These are phyloP conservation scores for Fistulinella staudtii DNA, from an alignment of 1,284 basidiomycete genomes.

Conservation along the genomic window DNA sequence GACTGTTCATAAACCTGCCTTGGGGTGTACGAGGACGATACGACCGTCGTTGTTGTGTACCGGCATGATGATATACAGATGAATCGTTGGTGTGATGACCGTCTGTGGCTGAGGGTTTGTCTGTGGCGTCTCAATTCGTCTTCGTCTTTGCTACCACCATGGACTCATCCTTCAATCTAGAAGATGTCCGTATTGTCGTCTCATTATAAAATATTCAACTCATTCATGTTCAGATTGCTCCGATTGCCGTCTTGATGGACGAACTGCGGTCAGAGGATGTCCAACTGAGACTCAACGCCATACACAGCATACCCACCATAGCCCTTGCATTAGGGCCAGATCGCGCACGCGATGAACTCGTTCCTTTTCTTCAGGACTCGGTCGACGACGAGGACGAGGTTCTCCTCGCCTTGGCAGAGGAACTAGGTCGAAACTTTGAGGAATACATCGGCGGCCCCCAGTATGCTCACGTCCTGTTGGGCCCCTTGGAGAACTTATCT, in stretches of 20 bases:
- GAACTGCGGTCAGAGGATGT: conserved; percentile 97
- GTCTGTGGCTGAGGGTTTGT: conserved; percentile 16
- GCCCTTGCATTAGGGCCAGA: conserved; percentile 95
- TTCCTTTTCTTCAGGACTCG: conserved; percentile 97
- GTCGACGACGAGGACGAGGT: conserved; percentile 99
- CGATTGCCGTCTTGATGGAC: conserved; percentile 90
- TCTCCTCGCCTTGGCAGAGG: conserved; percentile 92
- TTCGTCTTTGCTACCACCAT: conserved; percentile 36
- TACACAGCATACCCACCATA: conserved; percentile 98
- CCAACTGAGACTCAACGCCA: conserved; percentile 89
- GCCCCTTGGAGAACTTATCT: conserved; percentile 93
- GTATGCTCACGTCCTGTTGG: conserved; percentile 86
- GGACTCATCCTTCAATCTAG: conserved; percentile 57
- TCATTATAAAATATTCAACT: conserved; percentile 10
- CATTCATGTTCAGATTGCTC: conserved; percentile 58
- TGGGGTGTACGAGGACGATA: conserved; percentile 50
- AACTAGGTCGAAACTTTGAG: conserved; percentile 88
- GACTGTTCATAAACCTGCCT: conserved; percentile 33
- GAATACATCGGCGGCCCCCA: conserved; percentile 94
- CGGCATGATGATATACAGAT: too few relatives aligned
- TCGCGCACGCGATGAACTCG: conserved; percentile 92
- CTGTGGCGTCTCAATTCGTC: conserved; percentile 15
- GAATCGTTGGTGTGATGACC: too few relatives aligned
- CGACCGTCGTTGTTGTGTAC: conserved; percentile 39
- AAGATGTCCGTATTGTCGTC: conserved; percentile 45